A percentile compares a stretch with the other conserved stretches of the same genome.
These are phyloP conservation scores for Yamadazyma oceani DNA, from an alignment of 1,139 yeast species.

Conservation along the genomic window DNA sequence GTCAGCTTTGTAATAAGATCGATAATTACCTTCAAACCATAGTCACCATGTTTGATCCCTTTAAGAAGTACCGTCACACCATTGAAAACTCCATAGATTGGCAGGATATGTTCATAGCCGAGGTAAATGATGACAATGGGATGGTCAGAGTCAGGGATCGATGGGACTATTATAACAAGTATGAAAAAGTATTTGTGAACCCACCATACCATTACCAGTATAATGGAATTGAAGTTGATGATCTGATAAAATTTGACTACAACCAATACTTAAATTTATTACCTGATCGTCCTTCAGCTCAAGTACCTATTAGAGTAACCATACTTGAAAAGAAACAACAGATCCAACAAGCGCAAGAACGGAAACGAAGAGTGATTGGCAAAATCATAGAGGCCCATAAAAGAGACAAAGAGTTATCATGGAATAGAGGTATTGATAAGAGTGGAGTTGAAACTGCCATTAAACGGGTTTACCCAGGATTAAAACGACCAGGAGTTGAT, in stretches of 20 bases:
- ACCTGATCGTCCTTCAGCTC: neutral
- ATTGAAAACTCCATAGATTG: constrained; percentile 7
- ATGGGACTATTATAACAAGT: constrained; percentile 9
- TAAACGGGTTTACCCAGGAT: neutral
- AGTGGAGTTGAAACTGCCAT: neutral
- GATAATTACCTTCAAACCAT: constrained; percentile 13
- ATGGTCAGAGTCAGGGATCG: neutral
- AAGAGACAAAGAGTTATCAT: constrained; percentile 7
- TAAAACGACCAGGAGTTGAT: constrained; percentile 2
- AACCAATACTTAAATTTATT: constrained; percentile 4
- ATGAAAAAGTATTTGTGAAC: constrained; percentile 12
- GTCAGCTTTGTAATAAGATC: constrained; percentile 22
- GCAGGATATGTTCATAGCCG: constrained; percentile 17
- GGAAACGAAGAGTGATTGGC: constrained; percentile 8
- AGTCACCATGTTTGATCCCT: neutral
- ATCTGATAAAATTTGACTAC: constrained; percentile 6
- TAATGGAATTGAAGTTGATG: constrained; percentile 10
- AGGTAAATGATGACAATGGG: constrained; percentile 4
- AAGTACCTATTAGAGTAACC: neutral
- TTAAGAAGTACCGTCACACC: neutral
- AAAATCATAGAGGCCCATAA: constrained; percentile 2
- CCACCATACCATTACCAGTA: constrained; percentile 10
- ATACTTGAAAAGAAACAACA: constrained; percentile 1
- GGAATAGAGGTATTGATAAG: constrained; percentile 11
- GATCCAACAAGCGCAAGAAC: constrained; percentile 4